A percentile compares a stretch with the other conserved stretches of the same genome.
Evolutionary conservation across 257 asterid genomes (phyloP).

Genomic region (Cynanchum wilfordii): DNA sequence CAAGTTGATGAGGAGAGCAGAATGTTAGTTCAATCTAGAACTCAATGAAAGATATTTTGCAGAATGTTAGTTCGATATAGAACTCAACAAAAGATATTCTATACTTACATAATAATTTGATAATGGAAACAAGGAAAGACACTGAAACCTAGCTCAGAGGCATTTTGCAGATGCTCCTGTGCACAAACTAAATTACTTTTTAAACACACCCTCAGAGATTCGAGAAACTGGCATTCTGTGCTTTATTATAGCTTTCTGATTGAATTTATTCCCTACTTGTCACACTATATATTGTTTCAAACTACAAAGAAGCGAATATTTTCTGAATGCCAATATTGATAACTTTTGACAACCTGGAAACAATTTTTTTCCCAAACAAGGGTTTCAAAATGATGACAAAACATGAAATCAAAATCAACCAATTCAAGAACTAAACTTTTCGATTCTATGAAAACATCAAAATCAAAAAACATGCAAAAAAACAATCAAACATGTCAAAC

Average conservation of each 20-base stretch:
- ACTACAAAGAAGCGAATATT: not conserved
- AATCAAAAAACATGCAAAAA: not conserved
- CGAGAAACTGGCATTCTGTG: not conserved
- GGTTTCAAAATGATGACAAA: slow-evolving; percentile 1
- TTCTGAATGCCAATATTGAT: not conserved
- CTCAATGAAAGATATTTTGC: not conserved
- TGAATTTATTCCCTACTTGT: not conserved
- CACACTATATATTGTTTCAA: not conserved
- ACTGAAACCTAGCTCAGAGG: not conserved
- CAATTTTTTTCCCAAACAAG: not conserved
- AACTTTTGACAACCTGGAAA: not conserved
- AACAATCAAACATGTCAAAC: too few species aligned
- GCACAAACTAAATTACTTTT: too few species aligned
- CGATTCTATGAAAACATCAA: not conserved
- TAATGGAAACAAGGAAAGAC: not conserved
- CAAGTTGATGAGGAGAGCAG: not conserved
- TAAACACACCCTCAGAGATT: not conserved
- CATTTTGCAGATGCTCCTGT: too few species aligned
- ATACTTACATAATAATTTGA: not conserved
- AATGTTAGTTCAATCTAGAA: not conserved
- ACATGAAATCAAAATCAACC: not conserved
- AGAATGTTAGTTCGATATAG: too few species aligned
- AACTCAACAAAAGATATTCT: not conserved
- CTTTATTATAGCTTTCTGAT: not conserved
- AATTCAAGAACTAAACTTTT: not conserved